A percentile compares a stretch with the other conserved stretches of the same genome.
Conservation (phyloP, 306 rosid genomes). For the Biancaea sappan region DNA sequence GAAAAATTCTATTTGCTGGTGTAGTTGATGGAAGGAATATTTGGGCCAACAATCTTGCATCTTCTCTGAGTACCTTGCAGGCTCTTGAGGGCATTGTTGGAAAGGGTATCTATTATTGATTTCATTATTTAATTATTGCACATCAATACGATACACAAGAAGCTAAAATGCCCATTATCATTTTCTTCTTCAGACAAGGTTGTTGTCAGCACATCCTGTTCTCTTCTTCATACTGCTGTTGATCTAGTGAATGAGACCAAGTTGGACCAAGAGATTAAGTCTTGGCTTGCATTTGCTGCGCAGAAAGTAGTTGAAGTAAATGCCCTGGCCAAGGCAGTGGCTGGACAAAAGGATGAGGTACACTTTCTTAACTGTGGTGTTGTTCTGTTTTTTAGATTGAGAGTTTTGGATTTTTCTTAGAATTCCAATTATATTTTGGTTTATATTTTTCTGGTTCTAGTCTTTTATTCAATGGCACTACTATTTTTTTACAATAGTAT, state of each 20-base stretch:
- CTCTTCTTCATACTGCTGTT: constrained; percentile 73
- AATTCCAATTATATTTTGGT: neutral
- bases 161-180: constrained; percentile 9
- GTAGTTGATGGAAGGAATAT: constrained; percentile 72
- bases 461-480: neutral
- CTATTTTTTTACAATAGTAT: neutral
- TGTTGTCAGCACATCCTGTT: constrained; percentile 66
- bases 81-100: constrained; percentile 53
- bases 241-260: constrained; percentile 63
- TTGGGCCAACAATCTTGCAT: constrained; percentile 65
- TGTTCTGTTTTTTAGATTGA: too few species aligned
- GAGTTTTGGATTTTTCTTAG: neutral
- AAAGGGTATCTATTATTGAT: constrained; percentile 43
- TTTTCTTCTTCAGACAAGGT: constrained; percentile 43
- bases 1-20: constrained; percentile 65
- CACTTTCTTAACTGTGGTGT: neutral
- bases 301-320: constrained; percentile 66
- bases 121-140: neutral
- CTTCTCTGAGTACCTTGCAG: constrained; percentile 49
- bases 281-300: constrained; percentile 74
- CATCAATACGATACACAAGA: neutral
- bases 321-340: constrained; percentile 66
- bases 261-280: constrained; percentile 58
- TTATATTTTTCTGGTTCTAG: neutral
- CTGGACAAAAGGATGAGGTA: constrained; percentile 58